Evolutionary conservation across 805 yeast species (phyloP).

Genomic region (Blastobotrys americana): DNA sequence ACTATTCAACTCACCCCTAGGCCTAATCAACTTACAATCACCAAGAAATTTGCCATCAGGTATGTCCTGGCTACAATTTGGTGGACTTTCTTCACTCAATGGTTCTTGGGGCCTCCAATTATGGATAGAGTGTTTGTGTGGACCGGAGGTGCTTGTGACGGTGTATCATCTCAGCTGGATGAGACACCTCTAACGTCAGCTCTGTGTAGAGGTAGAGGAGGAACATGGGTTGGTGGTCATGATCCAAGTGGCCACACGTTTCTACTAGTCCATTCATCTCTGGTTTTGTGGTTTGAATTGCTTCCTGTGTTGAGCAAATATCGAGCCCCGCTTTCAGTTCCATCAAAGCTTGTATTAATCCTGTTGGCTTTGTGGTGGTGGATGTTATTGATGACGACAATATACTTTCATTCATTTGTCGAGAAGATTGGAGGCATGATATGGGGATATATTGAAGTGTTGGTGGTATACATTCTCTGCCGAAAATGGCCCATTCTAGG

Average conservation of each 20-base stretch:
- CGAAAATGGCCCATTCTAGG: background rate
- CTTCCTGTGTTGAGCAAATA: constrained; percentile 30
- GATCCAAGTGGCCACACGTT: constrained; percentile 96
- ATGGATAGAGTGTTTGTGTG: constrained; percentile 77
- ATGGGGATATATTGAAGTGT: constrained; percentile 50
- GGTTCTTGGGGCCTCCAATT: constrained; percentile 75
- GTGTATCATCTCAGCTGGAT: constrained; percentile 7
- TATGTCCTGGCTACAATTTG: constrained; percentile 56
- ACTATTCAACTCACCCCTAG: background rate
- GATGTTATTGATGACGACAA: constrained; percentile 78
- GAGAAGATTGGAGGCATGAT: constrained; percentile 70
- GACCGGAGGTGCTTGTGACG: constrained; percentile 77
- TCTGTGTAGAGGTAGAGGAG: constrained; percentile 50
- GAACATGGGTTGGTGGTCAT: constrained; percentile 79
- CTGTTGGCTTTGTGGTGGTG: constrained; percentile 63
- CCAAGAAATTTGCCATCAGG: constrained; percentile 26
- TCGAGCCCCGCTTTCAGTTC: constrained; percentile 1
- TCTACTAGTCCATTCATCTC: constrained; percentile 56
- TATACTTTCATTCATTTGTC: constrained; percentile 71
- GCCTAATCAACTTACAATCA: background rate
- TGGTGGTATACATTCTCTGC: constrained; percentile 36
- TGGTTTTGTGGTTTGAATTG: constrained; percentile 61
- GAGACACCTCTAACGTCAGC: constrained; percentile 25
- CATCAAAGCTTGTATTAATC: constrained; percentile 31
- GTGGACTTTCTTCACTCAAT: constrained; percentile 86